Base-by-base conservation (phyloP, 768 basidiomycete species). In the Tephrocybe sp. region DNA sequence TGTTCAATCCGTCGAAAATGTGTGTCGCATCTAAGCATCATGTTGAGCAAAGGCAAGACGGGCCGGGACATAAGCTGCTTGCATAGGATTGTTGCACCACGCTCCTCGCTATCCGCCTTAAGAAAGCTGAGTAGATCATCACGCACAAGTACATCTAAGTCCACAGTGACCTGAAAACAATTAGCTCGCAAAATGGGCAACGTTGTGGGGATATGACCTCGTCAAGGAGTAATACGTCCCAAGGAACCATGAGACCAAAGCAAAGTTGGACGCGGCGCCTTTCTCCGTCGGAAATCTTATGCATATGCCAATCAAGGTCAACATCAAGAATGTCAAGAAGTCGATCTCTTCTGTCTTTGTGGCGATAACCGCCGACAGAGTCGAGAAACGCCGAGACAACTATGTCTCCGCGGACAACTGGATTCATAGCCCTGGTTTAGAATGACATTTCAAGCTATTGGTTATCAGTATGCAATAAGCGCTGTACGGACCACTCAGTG, bases 241-340 rank as follows among this genome's bases (percentile, higher is more conserved):
- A 99, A 21, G 89, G 85, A 4, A 77, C 77, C 96, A 99, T 98
- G 26, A 99, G 78, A 2, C 97, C 96, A 75, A 96, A 93, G 53
- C 91, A 92, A 26, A 98, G 84, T 67, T 99, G 97, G 4, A 98
- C 92, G 43, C 78, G 61, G 35, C 97, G 82, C 44, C 97, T 80
- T 69, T 98, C 97, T 40, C 97, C 97, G 64, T 99, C 97, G 3
- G 93, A 96, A 51, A 99, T 95, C 51, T 85, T 69, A 63, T 96
- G 92, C 92, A 96, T 95, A 54, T 83, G 91, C 94, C 92, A 99
- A 62, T 94, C 89, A 16, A 98, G 71, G 69, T 99, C 97, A 50
- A 99, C 82, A 63, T 98, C 95, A 35, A 98, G 73, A 52, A 99
- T 89, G 67, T 93, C 87, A 46, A 99, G 83, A 3, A 99, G 77